Evolutionary conservation across 1,284 basidiomycete genomes (phyloP), one percentile per base, ranked within the genome.

Genomic region (Ganoderma lucidum): DNA sequence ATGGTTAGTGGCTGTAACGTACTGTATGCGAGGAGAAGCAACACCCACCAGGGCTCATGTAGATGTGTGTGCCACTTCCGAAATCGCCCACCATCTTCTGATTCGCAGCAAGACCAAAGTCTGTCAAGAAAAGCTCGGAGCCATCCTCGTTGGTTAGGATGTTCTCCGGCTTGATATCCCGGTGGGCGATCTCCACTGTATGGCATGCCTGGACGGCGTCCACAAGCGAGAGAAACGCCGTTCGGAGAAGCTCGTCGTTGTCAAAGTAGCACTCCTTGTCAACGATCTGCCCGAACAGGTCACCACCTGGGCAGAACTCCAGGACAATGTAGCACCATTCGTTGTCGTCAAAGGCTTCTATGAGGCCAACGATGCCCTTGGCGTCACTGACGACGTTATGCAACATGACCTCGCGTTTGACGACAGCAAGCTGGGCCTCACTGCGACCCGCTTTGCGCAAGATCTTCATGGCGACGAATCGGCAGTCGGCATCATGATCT

Each of bases 81-180:
- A 89, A 91, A 74, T 90, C 68, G 77, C 79, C 66, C 80, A 86
- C 71, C 76, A 79, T 66, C 77, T 78, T 74, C 85, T 84, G 51
- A 80, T 82, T 66, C 1, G 91, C 91, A 4, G 90, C 89, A 48
- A 93, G 82, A 4, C 92, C 92, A 78, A 93, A 94, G 81, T 94
- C 92, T 60, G 90, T 71, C 48, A 93, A 77, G 51, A 86, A 85
- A 39, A 92, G 83, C 70, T 83, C 80, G 67, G 81, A 80, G 39
- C 89, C 88, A 62, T 79, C 75, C 48, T 73, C 71, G 23, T 58
- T 85, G 74, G 87, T 88, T 32, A 93, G 83, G 71, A 93, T 88
- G 80, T 94, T 93, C 76, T 93, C 91, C 2, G 92, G 91, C 79
- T 93, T 93, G 63, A 93, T 81, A 75, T 93, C 91, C 23, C 90